A percentile compares a stretch with the other conserved stretches of the same genome.
Evolutionary conservation across 2,329 filamentous ascomycete genomes (phyloP).

Genomic region (Diatrype stigma): DNA sequence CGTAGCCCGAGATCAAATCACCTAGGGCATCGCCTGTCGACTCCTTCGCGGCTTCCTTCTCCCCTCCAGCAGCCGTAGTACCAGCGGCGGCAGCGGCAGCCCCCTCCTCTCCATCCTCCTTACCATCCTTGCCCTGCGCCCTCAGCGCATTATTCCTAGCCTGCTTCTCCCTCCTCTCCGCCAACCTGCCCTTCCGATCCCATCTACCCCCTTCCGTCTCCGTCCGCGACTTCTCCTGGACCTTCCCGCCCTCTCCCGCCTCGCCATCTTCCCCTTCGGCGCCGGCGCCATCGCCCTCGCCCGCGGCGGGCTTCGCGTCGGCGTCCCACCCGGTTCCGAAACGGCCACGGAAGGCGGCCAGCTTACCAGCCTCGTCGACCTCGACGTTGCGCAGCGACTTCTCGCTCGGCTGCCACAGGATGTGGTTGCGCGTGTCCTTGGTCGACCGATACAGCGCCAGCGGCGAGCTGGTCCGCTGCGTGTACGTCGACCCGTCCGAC

Average conservation of each 20-base stretch:
- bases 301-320: conserved; percentile 21
- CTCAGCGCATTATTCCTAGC: too few species aligned
- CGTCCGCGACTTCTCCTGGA: too few species aligned
- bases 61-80: conserved; percentile 21
- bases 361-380: conserved; percentile 86
- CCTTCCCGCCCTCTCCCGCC: conserved; percentile 15
- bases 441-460: conserved; percentile 51
- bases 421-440: conserved; percentile 86
- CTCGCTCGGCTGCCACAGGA: conserved; percentile 85
- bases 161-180: conserved; percentile 12
- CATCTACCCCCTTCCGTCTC: too few species aligned
- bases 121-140: too few species aligned
- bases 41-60: conserved; percentile 20
- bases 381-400: conserved; percentile 82
- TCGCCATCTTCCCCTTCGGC: conserved; percentile 24
- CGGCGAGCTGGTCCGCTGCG: conserved; percentile 73
- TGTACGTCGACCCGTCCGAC: conserved; percentile 83
- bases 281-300: background rate
- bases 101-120: conserved; percentile 20
- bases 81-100: conserved; percentile 11
- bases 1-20: conserved; percentile 51
- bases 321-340: conserved; percentile 82
- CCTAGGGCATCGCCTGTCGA: conserved; percentile 29
- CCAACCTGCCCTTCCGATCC: background rate
- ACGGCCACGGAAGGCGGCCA: conserved; percentile 78